Evolutionary conservation across 78 protist species (phyloP).

Genomic region (Speleostelium caveatum): DNA sequence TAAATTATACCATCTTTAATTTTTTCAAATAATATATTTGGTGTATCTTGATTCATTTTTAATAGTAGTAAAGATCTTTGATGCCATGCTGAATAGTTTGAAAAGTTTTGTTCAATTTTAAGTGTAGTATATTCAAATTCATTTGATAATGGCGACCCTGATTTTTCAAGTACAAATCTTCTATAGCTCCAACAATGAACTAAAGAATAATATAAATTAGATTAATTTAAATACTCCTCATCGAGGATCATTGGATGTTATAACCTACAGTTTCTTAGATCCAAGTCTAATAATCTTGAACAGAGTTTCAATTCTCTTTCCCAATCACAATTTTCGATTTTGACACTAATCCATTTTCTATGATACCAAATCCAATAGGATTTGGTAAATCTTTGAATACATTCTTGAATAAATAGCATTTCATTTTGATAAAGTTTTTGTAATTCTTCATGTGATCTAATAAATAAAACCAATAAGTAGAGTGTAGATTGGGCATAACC

Average conservation of each 20-base stretch:
- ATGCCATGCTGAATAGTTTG: slow-evolving; percentile 98
- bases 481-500: not conserved
- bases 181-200: slow-evolving; percentile 94
- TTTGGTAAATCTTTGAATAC: slow-evolving; percentile 64
- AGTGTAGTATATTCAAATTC: slow-evolving; percentile 83
- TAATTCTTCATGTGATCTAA: slow-evolving; percentile 12
- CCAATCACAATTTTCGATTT: slow-evolving; percentile 61
- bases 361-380: slow-evolving; percentile 86
- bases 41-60: slow-evolving; percentile 29
- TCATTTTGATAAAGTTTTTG: slow-evolving; percentile 45
- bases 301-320: slow-evolving; percentile 80
- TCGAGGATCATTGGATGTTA: not conserved
- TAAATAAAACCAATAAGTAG: not conserved
- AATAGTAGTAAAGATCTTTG: slow-evolving; percentile 83
- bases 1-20: too few relatives aligned
- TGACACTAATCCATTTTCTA: slow-evolving; percentile 69
- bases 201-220: not conserved
- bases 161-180: slow-evolving; percentile 52
- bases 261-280: slow-evolving; percentile 92
- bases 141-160: slow-evolving; percentile 1
- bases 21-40: not conserved
- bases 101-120: slow-evolving; percentile 88
- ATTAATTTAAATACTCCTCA: not conserved
- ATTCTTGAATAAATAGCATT: slow-evolving; percentile 47
- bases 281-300: slow-evolving; percentile 80